Base-by-base conservation (phyloP, 495 filamentous ascomycete species). In the Viridothelium virens region DNA sequence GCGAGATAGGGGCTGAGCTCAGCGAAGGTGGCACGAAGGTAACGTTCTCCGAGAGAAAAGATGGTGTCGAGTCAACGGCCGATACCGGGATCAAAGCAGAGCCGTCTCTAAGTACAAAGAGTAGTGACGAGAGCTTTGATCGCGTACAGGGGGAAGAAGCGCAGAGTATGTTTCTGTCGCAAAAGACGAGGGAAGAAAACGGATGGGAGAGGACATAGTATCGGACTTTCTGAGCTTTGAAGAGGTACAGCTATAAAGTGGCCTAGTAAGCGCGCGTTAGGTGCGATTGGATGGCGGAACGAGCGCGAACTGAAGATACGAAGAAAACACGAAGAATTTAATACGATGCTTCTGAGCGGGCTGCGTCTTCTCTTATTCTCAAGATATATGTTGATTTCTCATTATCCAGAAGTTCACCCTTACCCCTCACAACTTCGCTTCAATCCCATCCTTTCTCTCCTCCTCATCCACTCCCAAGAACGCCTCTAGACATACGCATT, bases 121-220 rank as follows among this genome's bases (percentile, higher is more conserved):
- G 77, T 33, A 87, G 85, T 71, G 86, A 84, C 64, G 85, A 87
- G 68, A 88, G 85, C 75, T 88, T 86, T 74, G 85, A 87, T 74
- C 71, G 86, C 68, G 76, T 80, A 75, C 73, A 78, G 12, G 77
- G 72, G 0, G 76, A 73, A 1, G 79, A 80, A 69, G 74, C 75
- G 2, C 78, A 79, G 61, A 70, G 53, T 36, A 59, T 59, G 53
- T 59, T 59, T 36, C 53, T 59, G 6, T 36, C 18, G 6, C n/a
- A 59, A 0, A 31, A 59, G 53, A 59, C 53, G 31, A 59, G 31
- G 36, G 53, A 59, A 18, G 31, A 34, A 6, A 33, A 59, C 18
- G 53, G 53, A 14, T 59, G 53, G 53, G 53, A 59, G 31, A 33
- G 53, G 31, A 59, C 53, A 36, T 59, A 59, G 31, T 18, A 10